phyloP scores from a whole-genome alignment of 2,329 filamentous ascomycete species.

The Whalleya microplaca region DNA sequence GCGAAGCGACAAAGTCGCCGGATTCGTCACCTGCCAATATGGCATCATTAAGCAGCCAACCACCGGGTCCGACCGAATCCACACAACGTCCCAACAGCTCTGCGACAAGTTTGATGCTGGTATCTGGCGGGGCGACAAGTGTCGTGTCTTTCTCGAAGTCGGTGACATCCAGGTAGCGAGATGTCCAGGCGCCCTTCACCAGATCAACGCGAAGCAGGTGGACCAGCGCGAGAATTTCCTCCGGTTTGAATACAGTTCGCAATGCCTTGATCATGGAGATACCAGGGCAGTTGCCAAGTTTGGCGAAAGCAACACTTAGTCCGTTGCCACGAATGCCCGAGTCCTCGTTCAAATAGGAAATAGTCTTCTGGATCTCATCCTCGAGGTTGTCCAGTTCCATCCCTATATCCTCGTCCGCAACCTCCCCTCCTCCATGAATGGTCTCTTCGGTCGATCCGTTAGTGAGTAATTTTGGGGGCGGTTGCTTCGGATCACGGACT shows the following conservation, averaged over 20 bases:
- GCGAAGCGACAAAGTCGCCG: slow-evolving; percentile 65
- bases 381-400: slow-evolving; percentile 65
- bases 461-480: slow-evolving; percentile 36
- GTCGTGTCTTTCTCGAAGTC: slow-evolving; percentile 51
- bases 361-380: slow-evolving; percentile 68
- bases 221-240: slow-evolving; percentile 73
- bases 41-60: slow-evolving; percentile 70
- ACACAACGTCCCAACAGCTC: slow-evolving; percentile 73
- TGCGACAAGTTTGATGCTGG: slow-evolving; percentile 71
- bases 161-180: slow-evolving; percentile 66
- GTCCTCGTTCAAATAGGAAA: slow-evolving; percentile 68
- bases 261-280: slow-evolving; percentile 64
- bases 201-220: slow-evolving; percentile 74
- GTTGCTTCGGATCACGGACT: slow-evolving; percentile 48
- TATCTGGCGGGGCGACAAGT: slow-evolving; percentile 60
- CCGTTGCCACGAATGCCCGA: slow-evolving; percentile 65
- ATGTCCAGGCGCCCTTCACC: slow-evolving; percentile 75
- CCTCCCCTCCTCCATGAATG: slow-evolving; percentile 31
- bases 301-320: slow-evolving; percentile 69
- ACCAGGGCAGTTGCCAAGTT: slow-evolving; percentile 68
- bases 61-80: slow-evolving; percentile 74
- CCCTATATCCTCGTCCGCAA: slow-evolving; percentile 43
- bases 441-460: slow-evolving; percentile 32
- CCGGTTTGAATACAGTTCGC: slow-evolving; percentile 64
- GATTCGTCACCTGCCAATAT: slow-evolving; percentile 57